These are phyloP conservation scores for Melaleuca quinquenervia DNA, from an alignment of 345 rosid genomes.

Conservation along the genomic window DNA sequence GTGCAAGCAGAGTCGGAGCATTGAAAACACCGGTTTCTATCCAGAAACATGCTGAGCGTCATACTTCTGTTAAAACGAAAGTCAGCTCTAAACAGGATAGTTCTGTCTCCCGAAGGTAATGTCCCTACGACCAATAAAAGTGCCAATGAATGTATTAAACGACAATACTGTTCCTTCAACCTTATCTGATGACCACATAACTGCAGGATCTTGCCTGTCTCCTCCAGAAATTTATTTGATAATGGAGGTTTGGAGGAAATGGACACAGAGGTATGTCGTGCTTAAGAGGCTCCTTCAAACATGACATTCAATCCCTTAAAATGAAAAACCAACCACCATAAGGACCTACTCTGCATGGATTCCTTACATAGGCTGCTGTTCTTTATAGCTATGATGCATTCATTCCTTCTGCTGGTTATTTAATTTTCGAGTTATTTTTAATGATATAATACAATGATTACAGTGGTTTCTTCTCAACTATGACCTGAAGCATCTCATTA, in stretches of 20 bases:
- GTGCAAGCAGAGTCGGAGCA: slow-evolving; percentile 28
- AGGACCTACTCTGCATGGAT: not conserved
- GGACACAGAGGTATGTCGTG: slow-evolving; percentile 24
- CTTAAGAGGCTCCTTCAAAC: not conserved
- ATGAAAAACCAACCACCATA: not conserved
- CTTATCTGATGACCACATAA: not conserved
- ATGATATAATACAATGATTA: not conserved
- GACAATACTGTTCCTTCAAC: not conserved
- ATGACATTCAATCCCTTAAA: not conserved
- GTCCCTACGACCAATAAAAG: not conserved
- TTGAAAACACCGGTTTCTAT: slow-evolving; percentile 34
- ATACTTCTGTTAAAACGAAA: slow-evolving; percentile 33
- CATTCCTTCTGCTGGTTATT: not conserved
- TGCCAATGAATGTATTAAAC: not conserved
- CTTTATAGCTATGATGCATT: not conserved
- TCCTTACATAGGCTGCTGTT: not conserved
- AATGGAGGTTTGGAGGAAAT: slow-evolving; percentile 23
- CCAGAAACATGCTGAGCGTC: slow-evolving; percentile 23
- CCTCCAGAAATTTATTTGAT: slow-evolving; percentile 32
- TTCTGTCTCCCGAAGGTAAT: slow-evolving; percentile 12
- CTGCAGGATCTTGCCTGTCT: slow-evolving; percentile 33
- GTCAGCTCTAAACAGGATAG: slow-evolving; percentile 5
- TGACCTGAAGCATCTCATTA: not conserved
- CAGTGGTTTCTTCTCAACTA: not conserved
- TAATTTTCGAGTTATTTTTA: not conserved